Evolutionary conservation across 2,329 filamentous ascomycete species (phyloP).

Genomic region (Lachnellula suecica): DNA sequence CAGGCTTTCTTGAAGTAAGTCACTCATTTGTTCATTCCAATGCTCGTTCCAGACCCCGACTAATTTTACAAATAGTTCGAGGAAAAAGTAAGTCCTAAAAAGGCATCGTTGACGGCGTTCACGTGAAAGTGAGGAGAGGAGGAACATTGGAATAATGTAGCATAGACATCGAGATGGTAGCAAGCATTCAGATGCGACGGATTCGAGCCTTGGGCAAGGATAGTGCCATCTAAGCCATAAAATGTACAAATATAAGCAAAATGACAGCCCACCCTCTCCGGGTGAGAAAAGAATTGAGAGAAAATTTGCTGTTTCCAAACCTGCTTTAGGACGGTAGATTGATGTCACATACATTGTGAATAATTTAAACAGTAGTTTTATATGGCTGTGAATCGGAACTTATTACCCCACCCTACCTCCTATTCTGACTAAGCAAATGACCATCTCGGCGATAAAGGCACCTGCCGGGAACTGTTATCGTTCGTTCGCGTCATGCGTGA

Average conservation of each 20-base stretch:
- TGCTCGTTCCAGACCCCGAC: constrained; percentile 1
- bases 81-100: constrained; percentile 32
- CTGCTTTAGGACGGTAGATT: too few species aligned
- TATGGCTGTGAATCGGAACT: too few species aligned
- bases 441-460: not conserved
- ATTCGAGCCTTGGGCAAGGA: not conserved
- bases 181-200: too few species aligned
- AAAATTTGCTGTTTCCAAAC: too few species aligned
- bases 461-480: not conserved
- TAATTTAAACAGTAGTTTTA: too few species aligned
- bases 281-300: too few species aligned
- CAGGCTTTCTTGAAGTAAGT: constrained; percentile 82
- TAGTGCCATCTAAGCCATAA: not conserved
- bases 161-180: not conserved
- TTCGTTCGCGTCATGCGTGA: not conserved
- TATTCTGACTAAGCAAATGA: too few species aligned
- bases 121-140: constrained; percentile 14
- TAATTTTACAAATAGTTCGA: constrained; percentile 37
- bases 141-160: not conserved
- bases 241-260: too few species aligned
- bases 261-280: too few species aligned
- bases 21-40: not conserved
- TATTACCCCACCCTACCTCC: too few species aligned
- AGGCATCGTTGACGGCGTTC: constrained; percentile 23
- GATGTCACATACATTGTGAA: too few species aligned